Conservation (phyloP, 1,139 yeast species). For the Saccharomyces hybrid region DNA sequence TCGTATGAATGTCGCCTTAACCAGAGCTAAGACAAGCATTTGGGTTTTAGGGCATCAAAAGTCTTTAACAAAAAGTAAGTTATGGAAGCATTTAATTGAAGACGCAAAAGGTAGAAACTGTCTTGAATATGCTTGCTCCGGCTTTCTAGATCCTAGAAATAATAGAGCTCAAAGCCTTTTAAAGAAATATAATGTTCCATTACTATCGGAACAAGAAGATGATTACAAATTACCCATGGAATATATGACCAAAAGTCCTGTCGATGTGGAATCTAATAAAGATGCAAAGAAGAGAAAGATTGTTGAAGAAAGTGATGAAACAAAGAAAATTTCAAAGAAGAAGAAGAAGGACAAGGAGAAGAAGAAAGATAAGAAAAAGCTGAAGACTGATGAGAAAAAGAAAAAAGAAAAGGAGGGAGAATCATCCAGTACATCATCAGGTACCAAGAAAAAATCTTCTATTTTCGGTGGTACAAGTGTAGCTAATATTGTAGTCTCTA, state of each 20-base stretch:
- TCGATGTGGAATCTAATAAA: neutral
- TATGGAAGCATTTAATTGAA: conserved; percentile 60
- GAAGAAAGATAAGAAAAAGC: conserved; percentile 3
- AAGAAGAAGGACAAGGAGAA: neutral
- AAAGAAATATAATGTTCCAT: conserved; percentile 23
- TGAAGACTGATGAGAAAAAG: conserved; percentile 2
- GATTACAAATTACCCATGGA: neutral
- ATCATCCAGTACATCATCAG: conserved; percentile 9
- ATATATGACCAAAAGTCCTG: neutral
- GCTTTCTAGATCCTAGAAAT: conserved; percentile 27
- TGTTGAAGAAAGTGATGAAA: conserved; percentile 2
- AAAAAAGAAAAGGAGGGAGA: conserved; percentile 1
- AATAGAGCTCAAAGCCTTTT: conserved; percentile 11
- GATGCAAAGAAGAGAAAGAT: neutral
- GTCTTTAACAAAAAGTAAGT: conserved; percentile 52
- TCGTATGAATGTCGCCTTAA: conserved; percentile 92
- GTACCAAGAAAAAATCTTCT: conserved; percentile 29
- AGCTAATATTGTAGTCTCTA: conserved; percentile 9
- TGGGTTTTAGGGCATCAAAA: conserved; percentile 83
- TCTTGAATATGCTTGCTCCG: conserved; percentile 30
- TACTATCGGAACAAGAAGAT: neutral
- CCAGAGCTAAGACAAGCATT: conserved; percentile 85
- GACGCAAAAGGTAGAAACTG: conserved; percentile 52
- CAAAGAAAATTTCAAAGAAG: conserved; percentile 4
- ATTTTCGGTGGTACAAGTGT: conserved; percentile 24